Base-by-base conservation (phyloP, 1,284 basidiomycete species). In the Cryptococcus sp. region DNA sequence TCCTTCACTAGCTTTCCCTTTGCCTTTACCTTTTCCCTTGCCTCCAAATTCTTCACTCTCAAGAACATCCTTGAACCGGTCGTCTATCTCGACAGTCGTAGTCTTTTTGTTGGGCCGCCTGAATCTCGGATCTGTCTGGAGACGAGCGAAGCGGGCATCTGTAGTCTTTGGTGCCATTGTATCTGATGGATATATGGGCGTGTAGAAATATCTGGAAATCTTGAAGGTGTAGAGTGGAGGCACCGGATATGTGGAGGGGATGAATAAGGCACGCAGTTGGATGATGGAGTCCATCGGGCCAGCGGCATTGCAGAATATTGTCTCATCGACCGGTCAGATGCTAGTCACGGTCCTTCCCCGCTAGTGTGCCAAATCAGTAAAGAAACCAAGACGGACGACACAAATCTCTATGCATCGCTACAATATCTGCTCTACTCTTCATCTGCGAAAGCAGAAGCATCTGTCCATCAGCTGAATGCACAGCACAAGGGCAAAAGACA, bases 61-160 rank as follows among this genome's bases (percentile, higher is more conserved):
- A 46, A 98, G 83, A 18, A 96, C 80, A 55, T 81, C 78, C 72
- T 87, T 89, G 82, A 98, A 98, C n/a, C 94, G 85, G 14, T 94
- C 86, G 72, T 98, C 94, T 37, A 98, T 82, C 55, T 87, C 82
- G 47, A 96, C 85, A 74, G 93, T 96, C 61, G 84, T 79, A 49
- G 84, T 79, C 45, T 87, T 84, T 71, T 85, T 87, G 67, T 85
- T 88, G 0, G 88, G 87, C 21, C 82, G 82, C 34, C 93, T 80
- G 78, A 98, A 98, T 51, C 94, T 85, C 49, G 94, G 94, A 74
- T 98, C 94, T 25, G 88, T 86, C 71, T 85, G 86, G 48, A 98
- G 79, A 52, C 88, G 81, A 28, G 88, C 83, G 73, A 98, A 98
- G 32, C 94, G 83, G 32, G 85, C 79, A 74, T 94, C 91, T 34